Evolutionary conservation across 2,329 filamentous ascomycete genomes (phyloP).

Genomic region (Ilyonectria destructans): DNA sequence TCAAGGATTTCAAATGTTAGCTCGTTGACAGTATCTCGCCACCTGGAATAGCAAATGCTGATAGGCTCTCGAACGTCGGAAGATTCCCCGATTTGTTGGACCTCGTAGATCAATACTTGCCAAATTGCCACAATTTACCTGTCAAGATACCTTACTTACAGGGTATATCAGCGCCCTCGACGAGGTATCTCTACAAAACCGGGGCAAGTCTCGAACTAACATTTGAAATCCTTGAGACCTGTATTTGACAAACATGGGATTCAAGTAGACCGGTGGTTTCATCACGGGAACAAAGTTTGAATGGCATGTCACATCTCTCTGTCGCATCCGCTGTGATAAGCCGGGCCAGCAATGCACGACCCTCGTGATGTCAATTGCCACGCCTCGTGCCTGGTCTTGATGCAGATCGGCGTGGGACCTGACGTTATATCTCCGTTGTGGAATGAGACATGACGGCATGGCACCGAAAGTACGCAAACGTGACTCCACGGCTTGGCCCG

Average conservation of each 20-base stretch:
- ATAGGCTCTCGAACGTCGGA: too few species aligned
- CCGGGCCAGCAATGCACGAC: neutral
- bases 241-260: neutral
- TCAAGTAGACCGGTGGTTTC: slow-evolving; percentile 11
- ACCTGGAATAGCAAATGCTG: too few species aligned
- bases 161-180: too few species aligned
- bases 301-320: slow-evolving; percentile 12
- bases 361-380: slow-evolving; percentile 24
- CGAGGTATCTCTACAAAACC: too few species aligned
- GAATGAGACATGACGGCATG: slow-evolving; percentile 48
- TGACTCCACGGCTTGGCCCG: neutral
- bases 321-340: neutral
- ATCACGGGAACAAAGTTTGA: slow-evolving; percentile 8
- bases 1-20: too few species aligned
- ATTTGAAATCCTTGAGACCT: too few species aligned
- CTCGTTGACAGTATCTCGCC: too few species aligned
- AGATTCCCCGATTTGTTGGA: too few species aligned
- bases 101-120: too few species aligned
- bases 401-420: slow-evolving; percentile 24
- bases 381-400: slow-evolving; percentile 6
- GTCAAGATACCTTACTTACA: too few species aligned
- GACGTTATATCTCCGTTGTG: slow-evolving; percentile 17
- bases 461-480: neutral
- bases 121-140: too few species aligned
- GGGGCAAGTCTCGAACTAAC: too few species aligned